A percentile compares a stretch with the other conserved stretches of the same genome.
These are phyloP conservation scores for Zanthoxylum bungeanum DNA, from an alignment of 345 rosid species.

Conservation along the genomic window DNA sequence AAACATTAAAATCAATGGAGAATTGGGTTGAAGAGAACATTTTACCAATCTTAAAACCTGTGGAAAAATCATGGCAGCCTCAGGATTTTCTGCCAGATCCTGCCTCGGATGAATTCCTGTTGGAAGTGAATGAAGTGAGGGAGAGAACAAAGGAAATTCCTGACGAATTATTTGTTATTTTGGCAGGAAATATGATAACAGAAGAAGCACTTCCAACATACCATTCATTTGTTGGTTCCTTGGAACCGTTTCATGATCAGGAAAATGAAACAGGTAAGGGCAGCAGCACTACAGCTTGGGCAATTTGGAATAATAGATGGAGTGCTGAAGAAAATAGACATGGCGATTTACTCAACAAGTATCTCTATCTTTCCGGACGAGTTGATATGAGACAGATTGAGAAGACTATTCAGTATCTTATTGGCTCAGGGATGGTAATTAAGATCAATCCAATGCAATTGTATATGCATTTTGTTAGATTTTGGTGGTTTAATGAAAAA, in stretches of 20 bases:
- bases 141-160: constrained; percentile 30
- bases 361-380: constrained; percentile 60
- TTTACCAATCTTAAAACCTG: constrained; percentile 24
- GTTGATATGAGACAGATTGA: constrained; percentile 63
- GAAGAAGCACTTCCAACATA: constrained; percentile 30
- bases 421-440: constrained; percentile 68
- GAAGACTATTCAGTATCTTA: constrained; percentile 64
- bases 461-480: no score
- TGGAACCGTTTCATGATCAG: constrained; percentile 18
- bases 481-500: no score
- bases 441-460: no score
- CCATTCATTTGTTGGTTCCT: constrained; percentile 22
- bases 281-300: constrained; percentile 47
- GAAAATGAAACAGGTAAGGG: constrained; percentile 33
- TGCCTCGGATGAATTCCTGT: background rate
- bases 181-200: constrained; percentile 30
- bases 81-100: constrained; percentile 16
- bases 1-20: constrained; percentile 24
- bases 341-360: constrained; percentile 61
- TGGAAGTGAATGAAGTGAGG: constrained; percentile 16
- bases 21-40: constrained; percentile 23
- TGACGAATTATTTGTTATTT: constrained; percentile 29
- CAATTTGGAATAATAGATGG: constrained; percentile 66
- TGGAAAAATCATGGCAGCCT: constrained; percentile 32
- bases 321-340: constrained; percentile 71